Evolutionary conservation across 331 rosid genomes (phyloP).

Genomic region (Arachis monticola): DNA sequence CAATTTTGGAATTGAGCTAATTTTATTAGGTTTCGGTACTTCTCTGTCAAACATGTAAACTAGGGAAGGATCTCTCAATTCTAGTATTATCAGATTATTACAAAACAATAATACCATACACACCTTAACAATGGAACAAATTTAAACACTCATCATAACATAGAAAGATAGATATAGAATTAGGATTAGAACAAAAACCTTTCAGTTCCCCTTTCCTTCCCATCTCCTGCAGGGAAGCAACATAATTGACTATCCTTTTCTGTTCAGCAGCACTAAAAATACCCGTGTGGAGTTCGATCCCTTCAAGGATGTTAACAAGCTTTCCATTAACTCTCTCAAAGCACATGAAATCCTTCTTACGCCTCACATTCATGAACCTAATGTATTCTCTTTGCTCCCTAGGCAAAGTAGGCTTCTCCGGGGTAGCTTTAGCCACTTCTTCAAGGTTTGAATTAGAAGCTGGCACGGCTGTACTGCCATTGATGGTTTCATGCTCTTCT

Average conservation of each 20-base stretch:
- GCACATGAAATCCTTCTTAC: no score
- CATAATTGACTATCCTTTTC: slow-evolving; percentile 61
- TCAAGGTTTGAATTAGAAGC: slow-evolving; percentile 41
- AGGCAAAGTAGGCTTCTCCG: slow-evolving; percentile 68
- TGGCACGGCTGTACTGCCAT: neutral
- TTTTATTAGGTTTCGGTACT: neutral
- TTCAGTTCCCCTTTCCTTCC: slow-evolving; percentile 74
- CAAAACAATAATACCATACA: slow-evolving; percentile 1
- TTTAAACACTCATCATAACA: neutral
- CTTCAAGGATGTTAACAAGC: no score
- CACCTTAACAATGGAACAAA: neutral
- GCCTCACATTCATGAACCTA: slow-evolving; percentile 58
- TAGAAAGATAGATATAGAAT: neutral
- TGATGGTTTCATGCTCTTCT: slow-evolving; percentile 45
- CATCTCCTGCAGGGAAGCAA: slow-evolving; percentile 66
- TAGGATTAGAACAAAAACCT: slow-evolving; percentile 59
- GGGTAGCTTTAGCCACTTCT: slow-evolving; percentile 40
- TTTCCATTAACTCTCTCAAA: no score
- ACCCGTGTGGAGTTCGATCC: no score
- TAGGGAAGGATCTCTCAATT: neutral
- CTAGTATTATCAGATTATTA: neutral
- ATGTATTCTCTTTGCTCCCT: slow-evolving; percentile 81
- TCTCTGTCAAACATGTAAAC: slow-evolving; percentile 17
- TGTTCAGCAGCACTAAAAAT: no score
- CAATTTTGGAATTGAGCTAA: slow-evolving; percentile 16